Evolutionary conservation across 345 rosid species (phyloP), one percentile per base, ranked within the genome.

Genomic region (Acer yangbiense): DNA sequence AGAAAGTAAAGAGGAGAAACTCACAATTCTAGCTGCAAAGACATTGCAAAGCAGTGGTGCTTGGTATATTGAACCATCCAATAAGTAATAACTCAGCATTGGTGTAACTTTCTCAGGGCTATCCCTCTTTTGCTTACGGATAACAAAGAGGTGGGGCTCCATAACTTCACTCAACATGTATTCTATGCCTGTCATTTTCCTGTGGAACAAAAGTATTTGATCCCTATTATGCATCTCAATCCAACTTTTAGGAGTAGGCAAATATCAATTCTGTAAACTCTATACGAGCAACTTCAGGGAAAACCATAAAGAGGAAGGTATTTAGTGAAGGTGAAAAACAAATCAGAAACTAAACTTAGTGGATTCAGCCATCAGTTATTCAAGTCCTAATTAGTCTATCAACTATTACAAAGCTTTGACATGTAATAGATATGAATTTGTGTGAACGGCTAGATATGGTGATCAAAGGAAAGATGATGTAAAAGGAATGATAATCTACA

Each of bases 1-100:
- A 39, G 68, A 71, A 78, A 9, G 35, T 7, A 81, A 35, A 21
- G 16, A 63, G 6, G n/a, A 71, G 63, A 23, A 79, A 79, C 97
- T 85, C 80, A 96, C 98, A 71, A 96, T 87, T 77, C 97, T 90
- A 76, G 98, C 93, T 35, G 90, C 95, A 68, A 96, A 94, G 74
- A 96, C 93, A 82, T 89, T 96, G 86, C 89, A 82, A 81, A 96
- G 95, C 79, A 87, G 97, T 21, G 4, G 39, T 18, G 65, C 94
- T 90, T 96, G 98, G 79, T 93, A 94, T 71, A 94, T 85, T 11
- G 98, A 89, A 73, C 99, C 98, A 73, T 94, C 99, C 87, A 96
- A 79, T 44, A 96, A 73, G 79, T 94, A 96, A 78, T 96, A 94
- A 0, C 89, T 85, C 17, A 96, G 87, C 91, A 94, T 90, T 0